A percentile compares a stretch with the other conserved stretches of the same genome.
Evolutionary conservation across 2,329 filamentous ascomycete genomes (phyloP).

Genomic region (Penicillium sp.): DNA sequence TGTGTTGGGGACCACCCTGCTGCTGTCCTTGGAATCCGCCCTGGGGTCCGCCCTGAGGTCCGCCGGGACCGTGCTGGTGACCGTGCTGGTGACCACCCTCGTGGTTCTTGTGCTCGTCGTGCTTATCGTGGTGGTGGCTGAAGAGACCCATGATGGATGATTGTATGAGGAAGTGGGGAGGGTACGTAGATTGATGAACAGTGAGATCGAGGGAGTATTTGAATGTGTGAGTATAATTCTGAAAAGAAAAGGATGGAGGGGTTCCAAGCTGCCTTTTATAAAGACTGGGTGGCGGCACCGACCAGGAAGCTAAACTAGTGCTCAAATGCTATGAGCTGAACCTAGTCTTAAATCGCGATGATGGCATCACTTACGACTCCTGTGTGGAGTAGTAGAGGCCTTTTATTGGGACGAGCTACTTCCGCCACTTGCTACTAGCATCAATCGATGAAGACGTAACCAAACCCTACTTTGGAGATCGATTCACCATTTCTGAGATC

Average conservation of each 20-base stretch:
- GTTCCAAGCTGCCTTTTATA: background rate
- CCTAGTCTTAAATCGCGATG: background rate
- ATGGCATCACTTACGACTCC: slow-evolving; percentile 2
- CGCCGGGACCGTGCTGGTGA: too few relatives aligned
- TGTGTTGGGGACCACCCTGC: background rate
- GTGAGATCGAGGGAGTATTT: background rate
- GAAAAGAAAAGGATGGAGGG: background rate
- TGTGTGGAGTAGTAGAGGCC: background rate
- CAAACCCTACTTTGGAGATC: background rate
- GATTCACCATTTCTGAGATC: background rate
- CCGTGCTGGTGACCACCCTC: background rate
- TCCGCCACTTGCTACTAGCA: background rate
- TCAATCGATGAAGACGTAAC: background rate
- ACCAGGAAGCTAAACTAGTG: background rate
- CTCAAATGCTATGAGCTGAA: background rate
- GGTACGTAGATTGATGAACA: background rate
- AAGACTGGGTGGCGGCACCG: background rate
- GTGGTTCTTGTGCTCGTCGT: background rate
- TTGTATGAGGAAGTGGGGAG: background rate
- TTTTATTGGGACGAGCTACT: background rate
- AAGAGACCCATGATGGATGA: slow-evolving; percentile 1
- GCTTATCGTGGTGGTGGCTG: slow-evolving; percentile 1
- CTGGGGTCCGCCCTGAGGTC: background rate
- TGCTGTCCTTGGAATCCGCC: background rate
- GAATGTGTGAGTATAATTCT: background rate